phyloP scores from a whole-genome alignment of 1,139 yeast species.

The Kurtzmaniella quercitrusa region DNA sequence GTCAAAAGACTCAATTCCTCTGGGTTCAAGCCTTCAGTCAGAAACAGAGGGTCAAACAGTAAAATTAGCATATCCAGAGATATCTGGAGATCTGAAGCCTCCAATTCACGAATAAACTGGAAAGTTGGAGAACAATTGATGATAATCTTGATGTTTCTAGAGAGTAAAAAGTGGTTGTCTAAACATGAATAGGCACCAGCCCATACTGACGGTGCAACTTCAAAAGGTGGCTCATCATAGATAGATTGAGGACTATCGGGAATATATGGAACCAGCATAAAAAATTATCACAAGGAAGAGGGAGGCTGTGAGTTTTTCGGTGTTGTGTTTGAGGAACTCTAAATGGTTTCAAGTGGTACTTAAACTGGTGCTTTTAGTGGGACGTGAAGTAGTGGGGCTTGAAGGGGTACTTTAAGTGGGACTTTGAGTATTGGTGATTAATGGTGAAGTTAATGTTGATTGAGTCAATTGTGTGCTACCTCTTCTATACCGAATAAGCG shows the following conservation, averaged over 20 bases:
- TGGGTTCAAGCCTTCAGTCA: constrained; percentile 14
- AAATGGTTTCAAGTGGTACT: too few species aligned
- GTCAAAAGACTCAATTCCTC: constrained; percentile 18
- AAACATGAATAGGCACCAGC: constrained; percentile 23
- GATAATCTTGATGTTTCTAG: constrained; percentile 32
- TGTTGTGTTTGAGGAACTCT: neutral
- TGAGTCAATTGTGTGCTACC: too few species aligned
- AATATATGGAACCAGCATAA: constrained; percentile 4
- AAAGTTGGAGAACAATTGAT: constrained; percentile 39
- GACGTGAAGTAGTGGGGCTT: too few species aligned
- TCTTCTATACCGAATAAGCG: too few species aligned
- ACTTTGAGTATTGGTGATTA: too few species aligned
- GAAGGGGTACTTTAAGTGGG: too few species aligned
- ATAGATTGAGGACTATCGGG: constrained; percentile 8
- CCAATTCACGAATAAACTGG: constrained; percentile 23
- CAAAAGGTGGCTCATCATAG: constrained; percentile 10
- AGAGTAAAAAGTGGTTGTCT: constrained; percentile 15
- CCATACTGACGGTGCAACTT: constrained; percentile 31
- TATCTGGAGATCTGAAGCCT: constrained; percentile 18
- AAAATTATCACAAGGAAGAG: neutral
- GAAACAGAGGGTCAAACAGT: constrained; percentile 36
- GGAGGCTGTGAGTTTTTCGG: neutral
- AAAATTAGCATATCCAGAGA: constrained; percentile 38
- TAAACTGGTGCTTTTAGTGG: too few species aligned
- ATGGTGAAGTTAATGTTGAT: too few species aligned